A percentile compares a stretch with the other conserved stretches of the same genome.
These are phyloP conservation scores for Mycena latifolia DNA, from an alignment of 768 basidiomycete genomes.

Conservation along the genomic window DNA sequence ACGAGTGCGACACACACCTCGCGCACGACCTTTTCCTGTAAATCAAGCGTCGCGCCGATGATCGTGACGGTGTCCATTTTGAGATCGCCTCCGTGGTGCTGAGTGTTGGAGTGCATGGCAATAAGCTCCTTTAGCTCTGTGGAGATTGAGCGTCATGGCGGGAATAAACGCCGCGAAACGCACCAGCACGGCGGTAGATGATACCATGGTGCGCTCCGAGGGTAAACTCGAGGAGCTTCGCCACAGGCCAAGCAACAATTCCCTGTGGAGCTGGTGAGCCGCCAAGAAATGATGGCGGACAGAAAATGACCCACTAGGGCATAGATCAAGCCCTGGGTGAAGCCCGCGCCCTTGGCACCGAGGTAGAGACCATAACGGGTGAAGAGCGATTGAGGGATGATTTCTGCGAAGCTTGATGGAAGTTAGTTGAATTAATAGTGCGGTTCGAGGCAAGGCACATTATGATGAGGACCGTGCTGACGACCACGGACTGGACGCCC, in stretches of 20 bases:
- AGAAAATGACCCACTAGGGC: conserved; percentile 61
- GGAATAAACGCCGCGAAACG: conserved; percentile 14
- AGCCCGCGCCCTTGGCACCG: conserved; percentile 85
- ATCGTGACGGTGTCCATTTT: conserved; percentile 90
- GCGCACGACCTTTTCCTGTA: conserved; percentile 87
- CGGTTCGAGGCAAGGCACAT: conserved; percentile 60
- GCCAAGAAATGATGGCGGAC: not conserved
- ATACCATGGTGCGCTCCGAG: conserved; percentile 92
- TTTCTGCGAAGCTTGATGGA: conserved; percentile 81
- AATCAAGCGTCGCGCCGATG: conserved; percentile 89
- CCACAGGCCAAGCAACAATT: conserved; percentile 86
- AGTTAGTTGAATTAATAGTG: conserved; percentile 16
- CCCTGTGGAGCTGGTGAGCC: conserved; percentile 57
- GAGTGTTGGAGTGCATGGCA: conserved; percentile 83
- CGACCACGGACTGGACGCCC: conserved; percentile 80
- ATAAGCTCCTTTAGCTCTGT: conserved; percentile 92
- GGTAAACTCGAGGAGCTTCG: conserved; percentile 81
- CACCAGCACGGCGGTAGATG: conserved; percentile 84
- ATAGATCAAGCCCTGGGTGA: conserved; percentile 77
- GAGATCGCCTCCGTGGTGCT: conserved; percentile 84
- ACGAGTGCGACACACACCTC: conserved; percentile 55
- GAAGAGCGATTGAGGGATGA: conserved; percentile 92
- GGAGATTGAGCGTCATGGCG: not conserved
- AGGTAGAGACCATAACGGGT: conserved; percentile 91
- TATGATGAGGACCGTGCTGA: conserved; percentile 88